Evolutionary conservation across 495 filamentous ascomycete genomes (phyloP), one percentile per base, ranked within the genome.

Genomic region (Penicillium daleae): DNA sequence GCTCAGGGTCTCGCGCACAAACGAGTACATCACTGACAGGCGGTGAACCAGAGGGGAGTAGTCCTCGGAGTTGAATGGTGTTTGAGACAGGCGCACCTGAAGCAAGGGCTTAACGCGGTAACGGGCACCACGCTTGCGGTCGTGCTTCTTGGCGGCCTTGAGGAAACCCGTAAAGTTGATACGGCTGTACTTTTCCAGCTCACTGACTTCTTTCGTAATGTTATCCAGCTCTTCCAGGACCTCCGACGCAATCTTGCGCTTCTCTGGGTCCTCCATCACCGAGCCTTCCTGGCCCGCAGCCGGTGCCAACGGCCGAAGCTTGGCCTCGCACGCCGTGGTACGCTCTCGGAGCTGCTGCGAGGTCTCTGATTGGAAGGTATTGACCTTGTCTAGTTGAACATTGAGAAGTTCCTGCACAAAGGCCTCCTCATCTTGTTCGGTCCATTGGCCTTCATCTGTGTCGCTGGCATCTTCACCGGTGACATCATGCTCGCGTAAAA

Each of bases 131-230:
- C 92, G 87, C 74, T 91, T 94, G 51, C 95, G 89, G 71, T 99
- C 95, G 77, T 99, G 95, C 74, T 99, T 99, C 85, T 99, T 99
- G 26, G 90, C 92, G 27, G 96, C 96, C 80, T 99, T 99, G 66
- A 97, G 83, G 73, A 98, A 97, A 32, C 93, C 96, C 10, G 96
- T 97, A 75, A 96, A 99, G 75, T 99, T 99, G 76, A 97, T 88
- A 26, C 90, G 91, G 71, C 91, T 95, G 76, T 93, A 99, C 72
- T 93, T 97, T 74, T 96, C 92, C 60, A 99, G 80, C 76, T 97
- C 91, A 72, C 89, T 96, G 66, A 93, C 89, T 75, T 99, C 93
- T 71, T 90, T 89, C 19, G 90, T 92, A 72, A 99, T 95, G 17
- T 71, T 69, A 71, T 98, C 96, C 42, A 99, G 83, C 73, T 97